These are phyloP conservation scores for Dactylellina sp. DNA, from an alignment of 2,329 filamentous ascomycete species.

Conservation along the genomic window DNA sequence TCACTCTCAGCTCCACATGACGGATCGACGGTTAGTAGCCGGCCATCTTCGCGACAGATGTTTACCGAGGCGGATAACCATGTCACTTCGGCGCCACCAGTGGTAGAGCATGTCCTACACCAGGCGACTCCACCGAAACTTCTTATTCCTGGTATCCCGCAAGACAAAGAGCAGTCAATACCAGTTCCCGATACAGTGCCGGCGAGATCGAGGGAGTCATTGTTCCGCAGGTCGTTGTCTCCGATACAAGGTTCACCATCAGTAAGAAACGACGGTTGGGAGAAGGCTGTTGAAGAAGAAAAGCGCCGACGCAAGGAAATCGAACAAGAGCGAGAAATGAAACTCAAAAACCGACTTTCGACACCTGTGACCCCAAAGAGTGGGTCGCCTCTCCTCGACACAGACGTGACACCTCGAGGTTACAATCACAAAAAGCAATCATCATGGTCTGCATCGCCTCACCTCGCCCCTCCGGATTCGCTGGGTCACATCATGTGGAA, in stretches of 20 bases:
- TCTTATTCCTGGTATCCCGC: slow-evolving; percentile 30
- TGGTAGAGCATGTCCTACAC: slow-evolving; percentile 31
- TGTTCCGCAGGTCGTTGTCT: slow-evolving; percentile 45
- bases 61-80: slow-evolving; percentile 51
- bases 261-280: slow-evolving; percentile 41
- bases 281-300: slow-evolving; percentile 51
- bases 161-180: slow-evolving; percentile 7
- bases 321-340: slow-evolving; percentile 52
- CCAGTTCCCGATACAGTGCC: slow-evolving; percentile 30
- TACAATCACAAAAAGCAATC: slow-evolving; percentile 52
- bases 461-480: slow-evolving; percentile 47
- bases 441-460: slow-evolving; percentile 52
- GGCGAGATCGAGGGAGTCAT: slow-evolving; percentile 16
- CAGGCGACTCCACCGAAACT: slow-evolving; percentile 41
- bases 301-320: slow-evolving; percentile 53
- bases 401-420: slow-evolving; percentile 35
- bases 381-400: slow-evolving; percentile 45
- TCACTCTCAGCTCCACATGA: slow-evolving; percentile 51
- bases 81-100: slow-evolving; percentile 8
- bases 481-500: slow-evolving; percentile 54
- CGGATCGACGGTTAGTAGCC: slow-evolving; percentile 47
- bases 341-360: slow-evolving; percentile 55
- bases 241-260: slow-evolving; percentile 53
- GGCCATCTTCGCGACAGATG: slow-evolving; percentile 55
- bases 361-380: slow-evolving; percentile 47